phyloP scores from a whole-genome alignment of 73 alveolate species.

The Halteria grandinella region DNA sequence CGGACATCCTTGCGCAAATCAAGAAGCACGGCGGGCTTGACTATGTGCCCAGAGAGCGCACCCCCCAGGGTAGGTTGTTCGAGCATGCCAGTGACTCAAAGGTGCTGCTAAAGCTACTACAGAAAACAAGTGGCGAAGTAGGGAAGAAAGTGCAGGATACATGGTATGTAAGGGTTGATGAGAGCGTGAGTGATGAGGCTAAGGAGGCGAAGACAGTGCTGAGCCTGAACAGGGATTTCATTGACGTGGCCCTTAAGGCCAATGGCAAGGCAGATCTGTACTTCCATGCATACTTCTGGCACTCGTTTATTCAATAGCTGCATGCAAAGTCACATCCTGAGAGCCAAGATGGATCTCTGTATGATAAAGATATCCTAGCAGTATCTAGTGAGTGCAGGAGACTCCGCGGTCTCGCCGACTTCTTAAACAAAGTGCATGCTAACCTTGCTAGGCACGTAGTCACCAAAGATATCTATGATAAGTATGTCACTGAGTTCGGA shows the following conservation, averaged over 20 bases:
- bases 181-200: neutral
- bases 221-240: constrained; percentile 21
- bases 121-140: neutral
- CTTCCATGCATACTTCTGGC: constrained; percentile 56
- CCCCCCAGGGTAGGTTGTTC: constrained; percentile 50
- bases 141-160: neutral
- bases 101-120: neutral
- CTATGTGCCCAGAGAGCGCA: constrained; percentile 52
- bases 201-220: neutral
- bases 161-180: neutral
- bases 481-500: constrained; percentile 39
- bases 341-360: neutral
- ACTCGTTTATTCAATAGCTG: neutral
- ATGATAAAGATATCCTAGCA: neutral
- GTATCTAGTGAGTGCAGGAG: constrained; percentile 13
- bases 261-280: constrained; percentile 62
- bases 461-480: constrained; percentile 20
- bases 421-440: constrained; percentile 16
- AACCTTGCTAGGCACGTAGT: constrained; percentile 22
- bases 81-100: constrained; percentile 54
- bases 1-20: neutral
- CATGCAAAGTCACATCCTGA: neutral
- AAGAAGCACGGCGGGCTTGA: constrained; percentile 30
- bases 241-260: constrained; percentile 36
- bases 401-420: constrained; percentile 41